Conservation (phyloP, 2,329 filamentous ascomycete species). For the Endoconidiophora laricicola region DNA sequence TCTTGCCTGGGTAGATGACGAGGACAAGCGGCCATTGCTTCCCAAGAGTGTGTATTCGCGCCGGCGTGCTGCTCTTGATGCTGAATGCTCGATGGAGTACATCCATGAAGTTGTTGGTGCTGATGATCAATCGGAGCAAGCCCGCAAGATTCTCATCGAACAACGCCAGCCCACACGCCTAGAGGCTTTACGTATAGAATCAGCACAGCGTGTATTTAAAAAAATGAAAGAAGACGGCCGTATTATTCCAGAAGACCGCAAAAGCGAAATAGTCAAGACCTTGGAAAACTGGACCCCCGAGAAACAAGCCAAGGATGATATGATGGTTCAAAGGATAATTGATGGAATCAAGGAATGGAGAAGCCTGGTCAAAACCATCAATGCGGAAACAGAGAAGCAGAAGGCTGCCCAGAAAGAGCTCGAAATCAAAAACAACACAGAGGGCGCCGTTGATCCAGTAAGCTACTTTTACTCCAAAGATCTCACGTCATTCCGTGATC, state of each 20-base stretch:
- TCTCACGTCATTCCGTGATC: background rate
- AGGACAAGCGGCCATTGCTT: slow-evolving; percentile 41
- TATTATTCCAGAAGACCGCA: slow-evolving; percentile 28
- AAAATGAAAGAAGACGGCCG: slow-evolving; percentile 28
- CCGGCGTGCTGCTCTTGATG: slow-evolving; percentile 39
- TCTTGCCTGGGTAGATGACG: slow-evolving; percentile 52
- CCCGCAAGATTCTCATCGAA: slow-evolving; percentile 15
- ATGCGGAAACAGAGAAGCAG: background rate
- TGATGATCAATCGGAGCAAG: slow-evolving; percentile 17
- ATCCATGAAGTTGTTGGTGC: slow-evolving; percentile 39
- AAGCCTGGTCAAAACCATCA: background rate
- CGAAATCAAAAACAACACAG: too few species aligned
- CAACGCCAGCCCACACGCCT: slow-evolving; percentile 24
- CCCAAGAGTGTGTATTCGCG: slow-evolving; percentile 41
- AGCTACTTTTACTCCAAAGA: slow-evolving; percentile 6
- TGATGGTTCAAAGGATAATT: slow-evolving; percentile 2
- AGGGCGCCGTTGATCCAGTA: background rate
- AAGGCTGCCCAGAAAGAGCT: background rate
- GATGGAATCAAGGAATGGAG: background rate
- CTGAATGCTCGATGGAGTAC: slow-evolving; percentile 43
- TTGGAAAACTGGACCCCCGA: background rate
- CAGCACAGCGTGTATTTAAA: slow-evolving; percentile 22
- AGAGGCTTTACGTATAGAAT: slow-evolving; percentile 30
- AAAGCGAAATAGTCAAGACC: slow-evolving; percentile 20
- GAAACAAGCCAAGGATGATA: background rate